Evolutionary conservation across 805 yeast genomes (phyloP).

Genomic region (Hanseniaspora lachancei): DNA sequence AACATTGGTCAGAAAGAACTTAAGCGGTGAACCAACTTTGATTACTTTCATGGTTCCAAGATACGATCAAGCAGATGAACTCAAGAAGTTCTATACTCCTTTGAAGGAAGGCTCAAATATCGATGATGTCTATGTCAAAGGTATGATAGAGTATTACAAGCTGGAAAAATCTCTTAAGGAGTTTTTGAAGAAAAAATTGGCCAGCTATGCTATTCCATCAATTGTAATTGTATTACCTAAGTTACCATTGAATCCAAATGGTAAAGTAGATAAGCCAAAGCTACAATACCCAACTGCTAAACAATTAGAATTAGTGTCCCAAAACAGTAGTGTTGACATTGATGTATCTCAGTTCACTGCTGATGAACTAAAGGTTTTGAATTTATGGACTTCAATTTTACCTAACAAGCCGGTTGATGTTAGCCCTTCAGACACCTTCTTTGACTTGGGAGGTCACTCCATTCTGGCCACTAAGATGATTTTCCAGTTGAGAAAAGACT

Average conservation of each 20-base stretch:
- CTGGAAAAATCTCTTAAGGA: constrained; percentile 68
- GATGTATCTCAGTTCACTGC: constrained; percentile 45
- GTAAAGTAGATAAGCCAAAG: constrained; percentile 95
- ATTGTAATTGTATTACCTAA: constrained; percentile 74
- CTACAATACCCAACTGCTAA: constrained; percentile 87
- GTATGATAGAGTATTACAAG: constrained; percentile 61
- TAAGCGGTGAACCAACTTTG: constrained; percentile 81
- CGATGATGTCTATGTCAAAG: constrained; percentile 58
- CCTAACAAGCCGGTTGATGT: constrained; percentile 76
- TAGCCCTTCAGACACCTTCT: constrained; percentile 74
- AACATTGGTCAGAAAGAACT: constrained; percentile 82
- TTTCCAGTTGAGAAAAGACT: constrained; percentile 68
- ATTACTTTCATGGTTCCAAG: constrained; percentile 87
- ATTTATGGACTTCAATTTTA: constrained; percentile 72
- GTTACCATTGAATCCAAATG: constrained; percentile 92
- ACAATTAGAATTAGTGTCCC: constrained; percentile 66
- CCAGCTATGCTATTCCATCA: constrained; percentile 87
- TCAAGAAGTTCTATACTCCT: constrained; percentile 32
- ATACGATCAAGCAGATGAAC: constrained; percentile 37
- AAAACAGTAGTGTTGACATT: constrained; percentile 31
- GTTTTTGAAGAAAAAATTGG: constrained; percentile 77
- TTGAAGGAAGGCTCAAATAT: constrained; percentile 28
- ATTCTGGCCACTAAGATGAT: constrained; percentile 95
- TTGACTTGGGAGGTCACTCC: constrained; percentile 96
- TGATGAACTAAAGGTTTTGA: constrained; percentile 55